Base-by-base conservation (phyloP, 2,329 filamentous ascomycete species). In the Acephala macrosclerotiorum region DNA sequence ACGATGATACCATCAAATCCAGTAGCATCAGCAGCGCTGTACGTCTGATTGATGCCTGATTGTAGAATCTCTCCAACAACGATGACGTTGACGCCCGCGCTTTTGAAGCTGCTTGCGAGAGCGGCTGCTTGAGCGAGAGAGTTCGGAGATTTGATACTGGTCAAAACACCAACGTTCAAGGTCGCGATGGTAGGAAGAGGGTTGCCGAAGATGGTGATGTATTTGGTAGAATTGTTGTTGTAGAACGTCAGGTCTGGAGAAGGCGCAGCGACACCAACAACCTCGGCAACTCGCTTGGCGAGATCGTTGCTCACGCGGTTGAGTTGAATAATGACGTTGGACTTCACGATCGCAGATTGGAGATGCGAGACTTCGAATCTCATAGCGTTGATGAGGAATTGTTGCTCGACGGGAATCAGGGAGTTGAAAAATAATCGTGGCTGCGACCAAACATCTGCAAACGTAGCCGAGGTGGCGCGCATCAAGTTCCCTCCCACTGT, bases 391-490 rank as follows among this genome's bases (percentile, higher is more conserved):
- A 93, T 83, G 45, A 93, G 77, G 74, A 91, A 89, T 73, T 93
- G 90, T 75, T 91, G 86, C 78, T 93, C 90, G 0, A 83, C 82
- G 1, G 84, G 81, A 1, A 84, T 80, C 58, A 93, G 80, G 0
- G 89, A 92, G 82, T 93, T 93, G 83, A 86, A 92, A 79, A 93
- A 92, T 14, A 93, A 82, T 1, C 90, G 85, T 0, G 89, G 86
- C 75, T 93, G 91, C 2, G 86, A 87, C 89, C 89, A 93, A 75
- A 88, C 87, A 73, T 93, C 89, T n/a, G 83, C 77, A 75, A 93
- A 92, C 1, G 87, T 89, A 0, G 83, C 79, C n/a, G 88, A 87
- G 20, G 86, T 80, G 16, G 80, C 80, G 57, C 90, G 87, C 2
- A 85, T 77, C 3, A 92, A 82, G 11, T 77, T 77, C 29, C 89